These are phyloP conservation scores for Cryphonectria radicalis DNA, from an alignment of 2,329 filamentous ascomycete species.

Conservation along the genomic window DNA sequence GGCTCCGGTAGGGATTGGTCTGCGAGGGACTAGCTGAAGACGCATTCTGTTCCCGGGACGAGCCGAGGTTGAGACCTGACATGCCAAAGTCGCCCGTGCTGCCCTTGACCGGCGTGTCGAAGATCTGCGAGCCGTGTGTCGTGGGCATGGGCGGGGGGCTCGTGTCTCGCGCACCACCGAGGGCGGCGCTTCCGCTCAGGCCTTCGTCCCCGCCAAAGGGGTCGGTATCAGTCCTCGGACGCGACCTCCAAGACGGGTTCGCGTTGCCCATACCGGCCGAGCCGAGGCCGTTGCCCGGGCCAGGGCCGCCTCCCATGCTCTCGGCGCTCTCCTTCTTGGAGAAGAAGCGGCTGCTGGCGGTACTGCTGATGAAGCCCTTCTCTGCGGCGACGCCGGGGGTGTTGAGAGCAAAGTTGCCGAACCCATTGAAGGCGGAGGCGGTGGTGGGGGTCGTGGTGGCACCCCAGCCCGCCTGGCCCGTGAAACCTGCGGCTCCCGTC, in stretches of 20 bases:
- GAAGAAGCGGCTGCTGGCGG: slow-evolving; percentile 66
- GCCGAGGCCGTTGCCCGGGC: slow-evolving; percentile 39
- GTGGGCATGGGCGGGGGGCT: slow-evolving; percentile 48
- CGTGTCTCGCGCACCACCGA: slow-evolving; percentile 76
- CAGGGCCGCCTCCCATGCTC: slow-evolving; percentile 59
- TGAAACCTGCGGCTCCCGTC: slow-evolving; percentile 49
- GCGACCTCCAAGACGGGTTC: slow-evolving; percentile 59
- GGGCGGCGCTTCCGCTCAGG: slow-evolving; percentile 70
- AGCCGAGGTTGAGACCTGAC: slow-evolving; percentile 61
- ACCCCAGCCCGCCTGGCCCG: slow-evolving; percentile 51
- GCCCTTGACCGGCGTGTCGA: slow-evolving; percentile 60
- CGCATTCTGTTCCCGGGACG: slow-evolving; percentile 66
- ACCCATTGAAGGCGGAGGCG: slow-evolving; percentile 78
- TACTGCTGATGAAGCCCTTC: slow-evolving; percentile 72
- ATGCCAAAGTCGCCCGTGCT: slow-evolving; percentile 65
- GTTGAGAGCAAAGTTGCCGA: slow-evolving; percentile 84
- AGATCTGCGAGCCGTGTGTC: slow-evolving; percentile 37
- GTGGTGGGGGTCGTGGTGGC: slow-evolving; percentile 64
- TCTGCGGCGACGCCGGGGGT: slow-evolving; percentile 63
- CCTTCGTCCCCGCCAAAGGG: slow-evolving; percentile 71
- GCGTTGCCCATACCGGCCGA: slow-evolving; percentile 44
- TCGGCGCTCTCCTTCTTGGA: slow-evolving; percentile 70
- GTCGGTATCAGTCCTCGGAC: slow-evolving; percentile 73
- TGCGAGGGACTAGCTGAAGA: slow-evolving; percentile 83
- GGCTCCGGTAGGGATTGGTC: slow-evolving; percentile 95